A percentile compares a stretch with the other conserved stretches of the same genome.
These are phyloP conservation scores for Mayamaea pseudoterrestris DNA, from an alignment of 108 stramenopile genomes.

Conservation along the genomic window DNA sequence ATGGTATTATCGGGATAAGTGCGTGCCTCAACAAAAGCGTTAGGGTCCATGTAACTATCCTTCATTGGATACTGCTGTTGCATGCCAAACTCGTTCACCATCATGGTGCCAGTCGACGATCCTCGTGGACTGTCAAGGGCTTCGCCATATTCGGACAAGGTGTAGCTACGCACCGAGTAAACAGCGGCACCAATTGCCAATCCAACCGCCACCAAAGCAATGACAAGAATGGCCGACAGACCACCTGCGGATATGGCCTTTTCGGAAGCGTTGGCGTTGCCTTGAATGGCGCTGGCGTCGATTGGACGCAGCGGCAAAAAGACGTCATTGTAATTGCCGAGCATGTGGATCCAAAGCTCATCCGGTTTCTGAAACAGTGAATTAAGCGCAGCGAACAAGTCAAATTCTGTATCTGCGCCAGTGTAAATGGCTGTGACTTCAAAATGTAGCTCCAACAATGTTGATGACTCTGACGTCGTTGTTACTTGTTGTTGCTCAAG, in stretches of 20 bases:
- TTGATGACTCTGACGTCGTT: neutral
- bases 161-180: constrained; percentile 2
- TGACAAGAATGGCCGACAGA: neutral
- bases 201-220: neutral
- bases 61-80: too few relatives aligned
- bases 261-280: constrained; percentile 1
- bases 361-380: constrained; percentile 1
- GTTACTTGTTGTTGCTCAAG: neutral
- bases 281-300: neutral
- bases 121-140: constrained; percentile 1
- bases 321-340: neutral
- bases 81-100: too few relatives aligned
- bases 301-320: constrained; percentile 4
- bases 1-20: too few relatives aligned
- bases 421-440: constrained; percentile 2
- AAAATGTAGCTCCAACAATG: constrained; percentile 1
- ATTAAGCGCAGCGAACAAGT: neutral
- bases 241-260: neutral
- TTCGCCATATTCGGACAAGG: neutral
- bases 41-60: too few relatives aligned
- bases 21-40: too few relatives aligned
- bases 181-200: neutral
- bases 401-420: neutral
- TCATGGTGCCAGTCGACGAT: too few relatives aligned
- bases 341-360: neutral